phyloP scores from a whole-genome alignment of 169 alveolate species.

The Plasmodium vivax region DNA sequence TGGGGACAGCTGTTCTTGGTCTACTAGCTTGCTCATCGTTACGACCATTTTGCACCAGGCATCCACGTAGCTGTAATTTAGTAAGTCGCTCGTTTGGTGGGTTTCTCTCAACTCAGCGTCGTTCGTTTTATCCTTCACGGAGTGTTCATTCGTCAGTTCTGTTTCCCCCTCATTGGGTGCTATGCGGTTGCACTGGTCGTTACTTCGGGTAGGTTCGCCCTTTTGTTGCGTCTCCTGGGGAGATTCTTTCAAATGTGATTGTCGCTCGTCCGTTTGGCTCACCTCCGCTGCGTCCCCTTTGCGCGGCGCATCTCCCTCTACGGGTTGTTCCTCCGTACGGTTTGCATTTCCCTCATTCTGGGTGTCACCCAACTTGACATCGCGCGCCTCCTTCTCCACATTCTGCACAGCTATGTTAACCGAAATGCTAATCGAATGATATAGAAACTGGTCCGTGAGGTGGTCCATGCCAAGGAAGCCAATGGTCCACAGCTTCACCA shows the following conservation, averaged over 20 bases:
- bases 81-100: slow-evolving; percentile 22
- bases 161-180: neutral
- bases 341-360: neutral
- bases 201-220: neutral
- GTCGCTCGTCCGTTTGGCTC: neutral
- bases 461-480: slow-evolving; percentile 66
- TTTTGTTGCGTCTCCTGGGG: neutral
- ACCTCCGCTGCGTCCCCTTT: neutral
- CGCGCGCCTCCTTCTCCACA: neutral
- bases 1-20: slow-evolving; percentile 63
- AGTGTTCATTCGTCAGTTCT: neutral
- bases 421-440: slow-evolving; percentile 42
- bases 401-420: slow-evolving; percentile 69
- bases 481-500: slow-evolving; percentile 24
- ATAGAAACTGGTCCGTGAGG: slow-evolving; percentile 22
- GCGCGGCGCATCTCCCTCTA: neutral
- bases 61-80: slow-evolving; percentile 67
- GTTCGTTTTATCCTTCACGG: neutral
- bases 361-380: neutral
- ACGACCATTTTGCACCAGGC: slow-evolving; percentile 65
- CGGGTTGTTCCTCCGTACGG: neutral
- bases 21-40: slow-evolving; percentile 55
- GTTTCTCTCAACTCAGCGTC: slow-evolving; percentile 27
- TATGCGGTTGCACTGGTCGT: neutral
- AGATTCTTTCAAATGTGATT: neutral